Conservation (phyloP, 441 rosid species). For the Mallotus japonicus region DNA sequence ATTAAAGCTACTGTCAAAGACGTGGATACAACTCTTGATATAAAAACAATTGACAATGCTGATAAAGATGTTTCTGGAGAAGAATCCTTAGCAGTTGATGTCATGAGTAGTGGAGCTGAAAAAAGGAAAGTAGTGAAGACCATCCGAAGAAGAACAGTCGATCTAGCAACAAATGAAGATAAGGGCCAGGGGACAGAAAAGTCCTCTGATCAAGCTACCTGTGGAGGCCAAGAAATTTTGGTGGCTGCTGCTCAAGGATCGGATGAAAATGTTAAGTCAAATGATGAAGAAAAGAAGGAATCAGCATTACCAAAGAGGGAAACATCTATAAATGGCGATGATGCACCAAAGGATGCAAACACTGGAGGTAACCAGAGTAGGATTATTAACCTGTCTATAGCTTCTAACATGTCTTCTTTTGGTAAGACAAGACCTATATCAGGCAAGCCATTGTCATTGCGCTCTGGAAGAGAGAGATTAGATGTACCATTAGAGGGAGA, state of each 20-base stretch:
- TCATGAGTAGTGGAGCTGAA: constrained; percentile 28
- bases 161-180: constrained; percentile 32
- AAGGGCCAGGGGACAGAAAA: constrained; percentile 33
- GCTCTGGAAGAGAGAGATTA: constrained; percentile 53
- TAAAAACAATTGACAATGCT: constrained; percentile 21
- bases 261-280: constrained; percentile 32
- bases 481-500: constrained; percentile 54
- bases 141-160: constrained; percentile 27
- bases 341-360: constrained; percentile 40
- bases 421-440: constrained; percentile 44
- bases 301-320: constrained; percentile 39
- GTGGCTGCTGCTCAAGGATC: constrained; percentile 31
- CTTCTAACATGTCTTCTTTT: constrained; percentile 47
- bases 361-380: constrained; percentile 54
- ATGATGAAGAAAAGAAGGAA: constrained; percentile 38
- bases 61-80: constrained; percentile 30
- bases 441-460: constrained; percentile 42
- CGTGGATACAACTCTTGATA: constrained; percentile 24
- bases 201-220: constrained; percentile 32
- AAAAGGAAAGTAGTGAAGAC: constrained; percentile 24
- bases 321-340: constrained; percentile 38
- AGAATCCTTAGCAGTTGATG: constrained; percentile 31
- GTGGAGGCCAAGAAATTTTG: constrained; percentile 36
- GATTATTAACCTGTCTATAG: constrained; percentile 55
- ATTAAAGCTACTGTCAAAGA: constrained; percentile 22